A percentile compares a stretch with the other conserved stretches of the same genome.
Evolutionary conservation across 768 basidiomycete genomes (phyloP).

Genomic region (Calocybe indica): DNA sequence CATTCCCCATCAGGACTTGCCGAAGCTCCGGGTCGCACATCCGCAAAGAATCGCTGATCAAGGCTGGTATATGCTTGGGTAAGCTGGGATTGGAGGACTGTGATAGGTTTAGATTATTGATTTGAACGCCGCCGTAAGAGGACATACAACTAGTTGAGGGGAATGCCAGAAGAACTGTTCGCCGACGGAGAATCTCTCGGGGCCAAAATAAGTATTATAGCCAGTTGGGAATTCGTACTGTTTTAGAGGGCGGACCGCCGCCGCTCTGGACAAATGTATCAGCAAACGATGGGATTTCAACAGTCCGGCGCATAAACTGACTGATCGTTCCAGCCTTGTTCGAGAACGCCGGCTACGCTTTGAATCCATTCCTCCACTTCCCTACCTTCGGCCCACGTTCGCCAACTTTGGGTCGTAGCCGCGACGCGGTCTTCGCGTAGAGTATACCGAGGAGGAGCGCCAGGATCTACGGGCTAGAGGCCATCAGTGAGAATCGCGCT

Average conservation of each 20-base stretch:
- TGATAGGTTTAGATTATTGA: background rate
- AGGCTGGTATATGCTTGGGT: constrained; percentile 68
- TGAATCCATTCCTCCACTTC: constrained; percentile 96
- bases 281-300: background rate
- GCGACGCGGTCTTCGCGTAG: constrained; percentile 70
- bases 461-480: constrained; percentile 67
- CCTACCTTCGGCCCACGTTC: constrained; percentile 65
- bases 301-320: constrained; percentile 26
- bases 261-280: constrained; percentile 38
- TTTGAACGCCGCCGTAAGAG: background rate
- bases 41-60: constrained; percentile 74
- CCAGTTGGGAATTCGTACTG: constrained; percentile 97
- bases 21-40: constrained; percentile 91
- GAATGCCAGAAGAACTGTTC: constrained; percentile 87
- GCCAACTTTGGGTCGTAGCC: constrained; percentile 79
- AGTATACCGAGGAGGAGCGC: constrained; percentile 55
- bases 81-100: constrained; percentile 52
- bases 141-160: constrained; percentile 43
- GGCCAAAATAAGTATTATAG: constrained; percentile 76
- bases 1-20: constrained; percentile 83
- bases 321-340: constrained; percentile 89
- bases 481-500: constrained; percentile 1
- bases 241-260: constrained; percentile 46
- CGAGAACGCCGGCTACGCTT: constrained; percentile 78
- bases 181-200: constrained; percentile 77